Percentiles rank a stretch among this genome's conserved stretches.
Evolutionary conservation across 2,329 filamentous ascomycete species (phyloP).

Genomic region (Ophiocordyceps camponoti-floridani): DNA sequence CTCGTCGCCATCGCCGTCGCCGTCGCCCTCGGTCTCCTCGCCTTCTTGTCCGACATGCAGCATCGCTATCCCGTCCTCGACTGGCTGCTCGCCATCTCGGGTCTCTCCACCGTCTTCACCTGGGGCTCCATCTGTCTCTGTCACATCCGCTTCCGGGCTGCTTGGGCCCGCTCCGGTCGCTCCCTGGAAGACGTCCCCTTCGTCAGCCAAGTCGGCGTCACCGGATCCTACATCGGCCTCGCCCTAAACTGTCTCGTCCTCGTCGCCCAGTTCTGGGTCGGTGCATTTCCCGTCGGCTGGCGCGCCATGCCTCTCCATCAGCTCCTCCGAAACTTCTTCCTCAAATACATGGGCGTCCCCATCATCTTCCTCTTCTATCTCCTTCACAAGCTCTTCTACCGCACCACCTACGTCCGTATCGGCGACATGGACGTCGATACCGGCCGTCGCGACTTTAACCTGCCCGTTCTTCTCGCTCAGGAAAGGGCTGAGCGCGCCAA

Average conservation of each 20-base stretch:
- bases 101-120: constrained; percentile 57
- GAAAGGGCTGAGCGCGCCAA: constrained; percentile 54
- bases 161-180: constrained; percentile 55
- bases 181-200: constrained; percentile 66
- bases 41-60: constrained; percentile 50
- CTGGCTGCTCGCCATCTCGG: constrained; percentile 65
- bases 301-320: constrained; percentile 20
- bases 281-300: constrained; percentile 55
- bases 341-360: constrained; percentile 51
- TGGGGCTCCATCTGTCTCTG: constrained; percentile 77
- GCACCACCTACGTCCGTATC: constrained; percentile 46
- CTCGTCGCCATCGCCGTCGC: constrained; percentile 54
- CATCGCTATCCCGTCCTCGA: constrained; percentile 47
- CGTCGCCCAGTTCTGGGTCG: constrained; percentile 75
- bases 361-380: constrained; percentile 52
- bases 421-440: constrained; percentile 76
- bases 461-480: constrained; percentile 60
- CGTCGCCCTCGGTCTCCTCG: constrained; percentile 51
- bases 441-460: constrained; percentile 68
- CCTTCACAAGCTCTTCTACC: constrained; percentile 57
- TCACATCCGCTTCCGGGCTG: constrained; percentile 77
- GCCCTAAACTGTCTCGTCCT: constrained; percentile 59
- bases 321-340: constrained; percentile 52
- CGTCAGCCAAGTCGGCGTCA: constrained; percentile 56
- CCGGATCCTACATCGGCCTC: constrained; percentile 68